Base-by-base conservation (phyloP, 2,329 filamentous ascomycete species). In the Calonectria hawksworthii region DNA sequence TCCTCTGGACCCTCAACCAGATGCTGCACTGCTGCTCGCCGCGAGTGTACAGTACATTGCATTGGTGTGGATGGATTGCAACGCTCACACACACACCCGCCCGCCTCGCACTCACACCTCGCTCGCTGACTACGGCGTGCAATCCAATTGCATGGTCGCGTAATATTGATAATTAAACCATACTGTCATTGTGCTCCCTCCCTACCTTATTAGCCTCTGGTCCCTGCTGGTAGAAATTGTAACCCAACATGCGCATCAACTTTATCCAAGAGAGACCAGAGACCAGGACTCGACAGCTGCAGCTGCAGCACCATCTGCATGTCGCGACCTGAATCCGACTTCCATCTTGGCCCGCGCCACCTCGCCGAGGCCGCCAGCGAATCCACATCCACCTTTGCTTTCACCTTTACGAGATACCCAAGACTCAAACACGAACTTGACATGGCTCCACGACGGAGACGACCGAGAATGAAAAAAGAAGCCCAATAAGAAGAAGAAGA, bases 121-220 rank as follows among this genome's bases (percentile, higher is more conserved):
- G 18, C 56, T 41, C 36, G 56, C 56, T 41, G 56, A 36, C 56
- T n/a, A 34, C 28, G 30, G 10, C 32, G 52, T 13, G 13, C 44
- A 23, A 23, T 47, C 44, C 44, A 23, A 34, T 61, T 63, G 56
- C 56, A 63, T 63, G 56, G 56, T 38, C 36, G 56, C 34, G 56
- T 63, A 38, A 63, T 63, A 38, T 41, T 63, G 34, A 41, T 41
- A 63, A 63, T 63, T 38, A 63, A 63, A 63, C 56, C 56, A 63
- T 63, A 63, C n/a, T 9, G 23, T 14, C 11, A 16, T 23, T 38
- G n/a, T 47, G 41, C 41, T 47, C 23, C 36, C 38, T 63, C 56
- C 56, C 56, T 63, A 18, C 56, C 34, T 63, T 36, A 63, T 63
- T 63, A 63, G 56, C 56, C 36, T 41, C 56, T 23, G 16, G 34